Conservation (phyloP, 2,329 filamentous ascomycete genomes). For the Ascomycota sp. region DNA sequence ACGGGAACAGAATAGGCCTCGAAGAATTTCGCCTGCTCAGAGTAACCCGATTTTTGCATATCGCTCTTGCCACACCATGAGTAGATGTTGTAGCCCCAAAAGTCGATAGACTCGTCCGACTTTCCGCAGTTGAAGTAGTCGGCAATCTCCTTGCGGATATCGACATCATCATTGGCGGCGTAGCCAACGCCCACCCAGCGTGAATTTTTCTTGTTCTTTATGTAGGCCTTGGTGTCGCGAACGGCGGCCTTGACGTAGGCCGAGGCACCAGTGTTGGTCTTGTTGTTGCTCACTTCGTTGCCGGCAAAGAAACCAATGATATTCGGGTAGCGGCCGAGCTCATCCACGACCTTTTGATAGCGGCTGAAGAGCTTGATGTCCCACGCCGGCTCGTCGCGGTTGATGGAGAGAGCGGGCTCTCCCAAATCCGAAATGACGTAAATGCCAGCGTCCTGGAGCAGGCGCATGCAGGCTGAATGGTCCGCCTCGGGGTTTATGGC, state of each 20-base stretch:
- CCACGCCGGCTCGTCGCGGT: slow-evolving; percentile 61
- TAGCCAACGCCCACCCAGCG: slow-evolving; percentile 78
- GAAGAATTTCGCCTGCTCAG: slow-evolving; percentile 69
- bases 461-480: slow-evolving; percentile 66
- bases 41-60: slow-evolving; percentile 57
- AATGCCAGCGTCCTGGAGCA: slow-evolving; percentile 67
- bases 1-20: slow-evolving; percentile 71
- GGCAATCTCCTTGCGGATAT: slow-evolving; percentile 61
- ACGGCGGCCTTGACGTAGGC: slow-evolving; percentile 96
- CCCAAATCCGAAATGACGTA: slow-evolving; percentile 86
- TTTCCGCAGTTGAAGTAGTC: slow-evolving; percentile 84
- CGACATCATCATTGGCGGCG: slow-evolving; percentile 77
- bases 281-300: slow-evolving; percentile 84
- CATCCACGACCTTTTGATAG: slow-evolving; percentile 68
- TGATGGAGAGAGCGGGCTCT: slow-evolving; percentile 63
- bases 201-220: slow-evolving; percentile 58
- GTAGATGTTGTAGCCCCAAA: slow-evolving; percentile 99
- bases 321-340: slow-evolving; percentile 64
- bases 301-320: slow-evolving; percentile 94
- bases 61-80: slow-evolving; percentile 85
- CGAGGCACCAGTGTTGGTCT: slow-evolving; percentile 71
- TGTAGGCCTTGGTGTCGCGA: slow-evolving; percentile 86
- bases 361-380: slow-evolving; percentile 53
- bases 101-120: slow-evolving; percentile 52
- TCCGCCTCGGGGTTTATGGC: slow-evolving; percentile 61